Evolutionary conservation across 257 asterid species (phyloP).

Genomic region (Nicotiana tomentosiformis): DNA sequence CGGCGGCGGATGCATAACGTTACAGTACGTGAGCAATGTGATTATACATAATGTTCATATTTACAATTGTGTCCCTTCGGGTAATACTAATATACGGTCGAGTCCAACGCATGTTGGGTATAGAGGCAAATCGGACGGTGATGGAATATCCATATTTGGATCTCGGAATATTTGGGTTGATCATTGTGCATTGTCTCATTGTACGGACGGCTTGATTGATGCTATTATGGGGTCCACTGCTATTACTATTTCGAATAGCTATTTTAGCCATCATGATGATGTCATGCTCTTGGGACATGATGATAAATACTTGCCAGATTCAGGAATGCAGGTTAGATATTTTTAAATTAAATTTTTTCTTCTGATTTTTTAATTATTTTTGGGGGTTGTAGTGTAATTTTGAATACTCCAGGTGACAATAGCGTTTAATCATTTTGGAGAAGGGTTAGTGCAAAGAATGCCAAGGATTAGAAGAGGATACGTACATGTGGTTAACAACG

Average conservation of each 20-base stretch:
- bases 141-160: slow-evolving; percentile 19
- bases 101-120: slow-evolving; percentile 19
- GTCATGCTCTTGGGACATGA: slow-evolving; percentile 23
- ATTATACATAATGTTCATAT: slow-evolving; percentile 21
- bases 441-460: slow-evolving; percentile 17
- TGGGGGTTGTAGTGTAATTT: not conserved
- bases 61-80: slow-evolving; percentile 18
- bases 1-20: slow-evolving; percentile 16
- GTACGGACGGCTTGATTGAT: slow-evolving; percentile 22
- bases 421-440: slow-evolving; percentile 19
- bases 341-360: not conserved
- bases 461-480: slow-evolving; percentile 19
- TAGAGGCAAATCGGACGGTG: slow-evolving; percentile 22
- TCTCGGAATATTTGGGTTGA: slow-evolving; percentile 19
- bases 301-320: slow-evolving; percentile 12
- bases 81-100: slow-evolving; percentile 16
- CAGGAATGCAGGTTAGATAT: slow-evolving; percentile 14
- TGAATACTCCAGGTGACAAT: slow-evolving; percentile 14
- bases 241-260: slow-evolving; percentile 19
- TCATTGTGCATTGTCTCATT: slow-evolving; percentile 17
- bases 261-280: slow-evolving; percentile 18
- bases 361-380: not conserved
- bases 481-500: slow-evolving; percentile 17
- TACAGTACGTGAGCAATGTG: slow-evolving; percentile 17
- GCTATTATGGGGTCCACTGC: slow-evolving; percentile 21